Conservation (phyloP, 2,329 filamentous ascomycete species). For the Penicillium sp. region DNA sequence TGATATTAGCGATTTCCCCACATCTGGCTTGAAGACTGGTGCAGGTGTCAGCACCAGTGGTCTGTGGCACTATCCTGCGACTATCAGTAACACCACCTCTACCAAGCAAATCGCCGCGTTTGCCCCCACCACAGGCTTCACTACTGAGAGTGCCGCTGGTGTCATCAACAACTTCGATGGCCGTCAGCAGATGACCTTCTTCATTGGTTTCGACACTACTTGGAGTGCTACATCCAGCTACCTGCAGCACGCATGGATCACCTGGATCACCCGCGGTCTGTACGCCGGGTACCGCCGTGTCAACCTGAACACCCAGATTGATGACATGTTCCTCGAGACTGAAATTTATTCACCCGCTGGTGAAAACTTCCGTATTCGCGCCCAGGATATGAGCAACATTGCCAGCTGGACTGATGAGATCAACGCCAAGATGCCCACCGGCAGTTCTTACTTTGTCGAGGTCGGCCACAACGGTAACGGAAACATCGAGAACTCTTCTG, state of each 20-base stretch:
- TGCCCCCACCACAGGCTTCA: constrained; percentile 43
- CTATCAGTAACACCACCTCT: constrained; percentile 52
- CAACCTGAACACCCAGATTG: constrained; percentile 57
- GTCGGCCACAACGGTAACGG: constrained; percentile 58
- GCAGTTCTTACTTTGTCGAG: constrained; percentile 54
- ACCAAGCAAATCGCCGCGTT: constrained; percentile 58
- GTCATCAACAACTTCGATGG: constrained; percentile 59
- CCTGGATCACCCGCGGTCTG: constrained; percentile 60
- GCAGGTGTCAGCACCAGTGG: constrained; percentile 51
- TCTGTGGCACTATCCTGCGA: constrained; percentile 59
- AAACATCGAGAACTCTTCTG: constrained; percentile 43
- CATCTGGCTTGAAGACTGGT: constrained; percentile 52
- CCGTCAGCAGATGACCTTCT: constrained; percentile 62
- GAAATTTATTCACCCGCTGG: constrained; percentile 51
- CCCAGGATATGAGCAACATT: constrained; percentile 49
- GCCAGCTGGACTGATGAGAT: constrained; percentile 42
- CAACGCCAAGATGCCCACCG: constrained; percentile 48
- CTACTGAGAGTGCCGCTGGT: constrained; percentile 48
- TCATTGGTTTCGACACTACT: constrained; percentile 53
- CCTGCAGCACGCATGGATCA: constrained; percentile 61
- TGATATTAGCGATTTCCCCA: constrained; percentile 53
- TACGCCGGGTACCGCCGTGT: constrained; percentile 55
- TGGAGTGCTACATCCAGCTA: constrained; percentile 56
- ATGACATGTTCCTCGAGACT: constrained; percentile 60
- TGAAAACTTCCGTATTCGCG: constrained; percentile 49